These are phyloP conservation scores for Hirsutella thompsonii DNA, from an alignment of 2,329 filamentous ascomycete species.

Conservation along the genomic window DNA sequence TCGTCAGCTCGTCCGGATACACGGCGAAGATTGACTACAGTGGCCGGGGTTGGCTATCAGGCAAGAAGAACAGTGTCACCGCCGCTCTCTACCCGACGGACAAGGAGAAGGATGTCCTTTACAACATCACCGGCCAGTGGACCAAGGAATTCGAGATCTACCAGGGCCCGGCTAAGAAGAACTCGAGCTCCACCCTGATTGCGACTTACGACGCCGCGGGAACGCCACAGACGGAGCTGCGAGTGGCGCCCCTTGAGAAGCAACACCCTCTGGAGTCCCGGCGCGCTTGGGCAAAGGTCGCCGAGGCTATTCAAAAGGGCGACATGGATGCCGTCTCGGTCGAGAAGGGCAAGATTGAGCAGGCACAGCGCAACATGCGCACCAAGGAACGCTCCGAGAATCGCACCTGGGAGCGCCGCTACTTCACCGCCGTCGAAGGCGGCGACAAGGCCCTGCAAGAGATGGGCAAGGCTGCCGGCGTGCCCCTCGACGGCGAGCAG, in stretches of 20 bases:
- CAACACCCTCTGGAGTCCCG: constrained; percentile 84
- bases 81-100: constrained; percentile 60
- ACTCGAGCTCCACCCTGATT: constrained; percentile 33
- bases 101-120: constrained; percentile 61
- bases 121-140: constrained; percentile 85
- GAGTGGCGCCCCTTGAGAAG: constrained; percentile 57
- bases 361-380: constrained; percentile 64
- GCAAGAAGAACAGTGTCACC: constrained; percentile 86
- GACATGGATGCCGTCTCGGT: constrained; percentile 70
- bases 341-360: constrained; percentile 85
- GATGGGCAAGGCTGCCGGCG: constrained; percentile 32
- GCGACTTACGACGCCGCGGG: constrained; percentile 48
- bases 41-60: constrained; percentile 86
- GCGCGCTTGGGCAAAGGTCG: constrained; percentile 78
- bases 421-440: constrained; percentile 50
- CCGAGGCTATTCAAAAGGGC: constrained; percentile 63
- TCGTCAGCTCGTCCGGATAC: constrained; percentile 76
- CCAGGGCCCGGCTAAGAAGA: constrained; percentile 43
- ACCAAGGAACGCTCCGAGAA: constrained; percentile 63
- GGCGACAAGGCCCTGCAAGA: constrained; percentile 29
- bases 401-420: constrained; percentile 67
- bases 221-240: constrained; percentile 51
- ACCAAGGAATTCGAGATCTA: constrained; percentile 70
- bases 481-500: constrained; percentile 37
- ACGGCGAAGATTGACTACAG: constrained; percentile 85